Evolutionary conservation across 1,284 basidiomycete genomes (phyloP).

Genomic region (Porodaedalea pini): DNA sequence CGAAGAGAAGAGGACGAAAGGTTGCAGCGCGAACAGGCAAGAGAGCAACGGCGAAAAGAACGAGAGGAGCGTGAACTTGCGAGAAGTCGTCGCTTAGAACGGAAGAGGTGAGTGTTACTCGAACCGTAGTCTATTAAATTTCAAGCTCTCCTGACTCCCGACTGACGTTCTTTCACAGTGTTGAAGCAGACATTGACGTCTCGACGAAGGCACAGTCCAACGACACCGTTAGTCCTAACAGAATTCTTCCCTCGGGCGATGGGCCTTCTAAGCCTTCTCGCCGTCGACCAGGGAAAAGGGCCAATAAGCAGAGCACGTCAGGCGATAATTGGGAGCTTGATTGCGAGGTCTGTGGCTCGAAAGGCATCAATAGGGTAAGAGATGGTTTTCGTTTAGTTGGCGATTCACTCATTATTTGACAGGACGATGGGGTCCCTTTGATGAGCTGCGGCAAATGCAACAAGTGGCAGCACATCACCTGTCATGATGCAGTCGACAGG

Average conservation of each 20-base stretch:
- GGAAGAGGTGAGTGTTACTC: slow-evolving; percentile 21
- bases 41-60: slow-evolving; percentile 51
- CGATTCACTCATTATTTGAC: slow-evolving; percentile 14
- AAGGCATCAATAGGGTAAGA: slow-evolving; percentile 65
- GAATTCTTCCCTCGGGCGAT: neutral
- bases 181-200: neutral
- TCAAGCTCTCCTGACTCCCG: neutral
- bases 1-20: slow-evolving; percentile 64
- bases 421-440: slow-evolving; percentile 76
- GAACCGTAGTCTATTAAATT: neutral
- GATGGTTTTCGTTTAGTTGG: slow-evolving; percentile 7
- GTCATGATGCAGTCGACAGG: slow-evolving; percentile 64
- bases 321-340: slow-evolving; percentile 77
- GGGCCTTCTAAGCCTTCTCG: neutral
- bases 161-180: neutral
- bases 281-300: neutral
- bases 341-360: slow-evolving; percentile 76
- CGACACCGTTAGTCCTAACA: neutral
- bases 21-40: slow-evolving; percentile 50
- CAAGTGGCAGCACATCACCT: slow-evolving; percentile 82
- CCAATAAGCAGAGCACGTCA: neutral
- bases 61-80: slow-evolving; percentile 42
- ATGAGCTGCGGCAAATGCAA: slow-evolving; percentile 76
- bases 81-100: slow-evolving; percentile 13
- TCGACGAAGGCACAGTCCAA: too few relatives aligned